These are phyloP conservation scores for Tuber aestivum DNA, from an alignment of 495 filamentous ascomycete species.

Conservation along the genomic window DNA sequence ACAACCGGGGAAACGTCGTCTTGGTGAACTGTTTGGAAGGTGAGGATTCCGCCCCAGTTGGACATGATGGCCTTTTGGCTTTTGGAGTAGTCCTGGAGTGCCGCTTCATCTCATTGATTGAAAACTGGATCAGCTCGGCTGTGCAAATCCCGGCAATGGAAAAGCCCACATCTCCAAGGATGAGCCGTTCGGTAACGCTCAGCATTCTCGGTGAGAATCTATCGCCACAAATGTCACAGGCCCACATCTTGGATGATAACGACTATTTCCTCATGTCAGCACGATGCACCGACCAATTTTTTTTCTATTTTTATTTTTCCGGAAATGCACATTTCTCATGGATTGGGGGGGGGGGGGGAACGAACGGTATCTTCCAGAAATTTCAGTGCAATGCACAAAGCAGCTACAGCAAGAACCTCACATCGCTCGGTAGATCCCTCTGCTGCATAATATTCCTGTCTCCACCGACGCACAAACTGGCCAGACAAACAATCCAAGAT, in stretches of 20 bases:
- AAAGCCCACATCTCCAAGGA: slow-evolving; percentile 38
- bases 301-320: background rate
- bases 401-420: slow-evolving; percentile 38
- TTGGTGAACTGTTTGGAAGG: slow-evolving; percentile 27
- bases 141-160: slow-evolving; percentile 37
- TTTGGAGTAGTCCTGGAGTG: slow-evolving; percentile 19
- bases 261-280: slow-evolving; percentile 28
- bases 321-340: slow-evolving; percentile 1
- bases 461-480: slow-evolving; percentile 40
- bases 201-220: slow-evolving; percentile 33
- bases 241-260: slow-evolving; percentile 33
- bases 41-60: slow-evolving; percentile 11
- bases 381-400: slow-evolving; percentile 38
- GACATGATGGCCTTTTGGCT: slow-evolving; percentile 8
- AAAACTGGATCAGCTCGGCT: slow-evolving; percentile 32
- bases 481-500: slow-evolving; percentile 40
- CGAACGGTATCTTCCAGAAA: slow-evolving; percentile 40
- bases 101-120: slow-evolving; percentile 29
- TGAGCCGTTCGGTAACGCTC: slow-evolving; percentile 32
- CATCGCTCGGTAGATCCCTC: slow-evolving; percentile 31
- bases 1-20: slow-evolving; percentile 28
- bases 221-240: slow-evolving; percentile 36
- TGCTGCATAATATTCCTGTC: slow-evolving; percentile 35
- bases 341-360: slow-evolving; percentile 15
- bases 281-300: background rate